Evolutionary conservation across 2,329 filamentous ascomycete genomes (phyloP), one percentile per base, ranked within the genome.

Genomic region (Reticulascus tulasneorum): DNA sequence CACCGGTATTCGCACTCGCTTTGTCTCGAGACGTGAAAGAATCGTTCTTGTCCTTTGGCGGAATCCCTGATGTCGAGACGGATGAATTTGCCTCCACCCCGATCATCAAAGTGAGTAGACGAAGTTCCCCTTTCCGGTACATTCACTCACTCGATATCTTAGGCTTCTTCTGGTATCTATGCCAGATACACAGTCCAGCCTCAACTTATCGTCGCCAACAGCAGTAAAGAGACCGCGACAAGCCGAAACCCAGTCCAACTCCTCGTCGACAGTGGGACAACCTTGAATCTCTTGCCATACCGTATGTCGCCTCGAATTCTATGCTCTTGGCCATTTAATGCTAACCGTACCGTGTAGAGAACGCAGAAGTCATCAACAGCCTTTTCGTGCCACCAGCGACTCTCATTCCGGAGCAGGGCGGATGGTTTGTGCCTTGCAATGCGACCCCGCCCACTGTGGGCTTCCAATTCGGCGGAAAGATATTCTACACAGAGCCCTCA

Each of bases 181-280:
- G 49, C 52, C 36, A 56, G 49, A 40, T 59, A 59, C 37, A 48
- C 47, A 17, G 50, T 58, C 28, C 33, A 28, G 7, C 34, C 51
- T 4, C 51, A 55, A 26, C 29, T 34, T 23, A 38, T 50, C 29
- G 38, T 42, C 3, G 46, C 44, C 40, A 51, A 50, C 40, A 50
- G 40, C 42, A 42, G 38, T 10, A 15, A 36, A 17, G 23, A 29
- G 9, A 28, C 26, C 16, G 38, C 39, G 29, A 47, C 42, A 23
- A 42, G 43, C 15, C 38, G 45, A 2, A 38, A 45, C 21, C 37
- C 51, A 7, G 50, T 49, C 3, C 35, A 46, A 16, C 48, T 55
- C 30, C 46, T 59, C 23, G 51, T 58, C n/a, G 55, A 60, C 38
- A 55, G 53, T 18, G 57, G 55, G 21, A 58, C 55, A 2, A 58